Evolutionary conservation across 805 yeast species (phyloP), one percentile per base, ranked within the genome.

Genomic region (Nakazawaea ambrosiae): DNA sequence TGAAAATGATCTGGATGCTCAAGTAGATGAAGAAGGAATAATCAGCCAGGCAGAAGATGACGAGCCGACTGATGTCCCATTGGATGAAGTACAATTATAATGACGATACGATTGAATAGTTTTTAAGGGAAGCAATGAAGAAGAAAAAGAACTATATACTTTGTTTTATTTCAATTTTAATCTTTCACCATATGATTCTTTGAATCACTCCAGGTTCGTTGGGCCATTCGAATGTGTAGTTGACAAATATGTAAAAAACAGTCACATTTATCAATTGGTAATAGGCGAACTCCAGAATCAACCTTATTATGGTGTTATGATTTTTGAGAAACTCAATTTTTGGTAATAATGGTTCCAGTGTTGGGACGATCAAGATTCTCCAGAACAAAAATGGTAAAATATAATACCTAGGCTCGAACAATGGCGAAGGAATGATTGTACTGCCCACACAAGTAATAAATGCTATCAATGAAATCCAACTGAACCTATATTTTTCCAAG

Each of bases 371-470:
- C 40, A 75, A 68, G 2, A 85, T 37, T 48, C 97, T 71, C 76
- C 89, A 87, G 27, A 88, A 57, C 10, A 83, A 54, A 52, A 74
- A 78, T 4, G 97, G 97, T 4, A 87, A 49, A 34, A 90, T 84
- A 56, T 81, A 92, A 55, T 92, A 92, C 41, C 98, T 73, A 34
- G 97, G 96, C 58, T 92, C 98, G 51, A 92, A 79, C 45, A 92
- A 65, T 4, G 97, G 98, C 0, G 96, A 80, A 16, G 97, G 96
- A 0, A 83, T 73, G 16, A 92, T 65, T 0, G 92, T 81, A 5
- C 75, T 55, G 1, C 67, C 49, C 0, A 75, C 64, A 30, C 88
- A 79, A 0, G 59, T 56, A 2, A 76, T 37, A 42, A 68, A 78
- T 0, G 78, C 70, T 4, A 74, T 36, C 29, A 71, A 66, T n/a